Conservation (phyloP, 2,329 filamentous ascomycete species). For the Diaporthe citri region DNA sequence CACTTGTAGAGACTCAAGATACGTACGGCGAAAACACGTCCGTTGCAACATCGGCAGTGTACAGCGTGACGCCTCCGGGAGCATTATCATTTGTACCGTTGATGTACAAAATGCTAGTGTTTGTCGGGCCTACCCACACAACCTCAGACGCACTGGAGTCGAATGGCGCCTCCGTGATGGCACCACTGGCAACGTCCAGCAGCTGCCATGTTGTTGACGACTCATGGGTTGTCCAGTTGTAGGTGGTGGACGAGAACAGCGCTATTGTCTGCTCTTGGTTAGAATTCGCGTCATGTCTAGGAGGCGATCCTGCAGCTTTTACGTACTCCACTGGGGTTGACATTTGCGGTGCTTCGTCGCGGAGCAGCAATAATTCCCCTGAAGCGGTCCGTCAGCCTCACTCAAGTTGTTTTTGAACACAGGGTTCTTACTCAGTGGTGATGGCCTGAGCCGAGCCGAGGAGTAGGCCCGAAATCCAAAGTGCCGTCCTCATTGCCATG, state of each 20-base stretch:
- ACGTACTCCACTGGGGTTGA: slow-evolving; percentile 12
- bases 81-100: slow-evolving; percentile 61
- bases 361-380: slow-evolving; percentile 24
- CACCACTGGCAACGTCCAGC: slow-evolving; percentile 8
- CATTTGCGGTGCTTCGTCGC: slow-evolving; percentile 23
- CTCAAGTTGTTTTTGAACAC: neutral
- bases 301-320: neutral
- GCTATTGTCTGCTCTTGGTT: neutral
- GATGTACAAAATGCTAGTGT: slow-evolving; percentile 61
- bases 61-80: slow-evolving; percentile 55
- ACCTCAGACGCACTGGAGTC: slow-evolving; percentile 58
- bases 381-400: neutral
- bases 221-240: slow-evolving; percentile 10
- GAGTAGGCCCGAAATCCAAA: slow-evolving; percentile 8
- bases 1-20: neutral
- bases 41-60: slow-evolving; percentile 50
- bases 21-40: slow-evolving; percentile 39
- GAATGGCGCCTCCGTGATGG: slow-evolving; percentile 4
- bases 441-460: slow-evolving; percentile 9
- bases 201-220: slow-evolving; percentile 13
- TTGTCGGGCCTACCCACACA: slow-evolving; percentile 66
- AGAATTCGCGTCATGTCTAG: neutral
- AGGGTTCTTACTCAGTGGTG: slow-evolving; percentile 9
- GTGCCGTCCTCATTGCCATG: slow-evolving; percentile 3
- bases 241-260: slow-evolving; percentile 17